phyloP scores from a whole-genome alignment of 306 rosid species.

The Vigna mungo region DNA sequence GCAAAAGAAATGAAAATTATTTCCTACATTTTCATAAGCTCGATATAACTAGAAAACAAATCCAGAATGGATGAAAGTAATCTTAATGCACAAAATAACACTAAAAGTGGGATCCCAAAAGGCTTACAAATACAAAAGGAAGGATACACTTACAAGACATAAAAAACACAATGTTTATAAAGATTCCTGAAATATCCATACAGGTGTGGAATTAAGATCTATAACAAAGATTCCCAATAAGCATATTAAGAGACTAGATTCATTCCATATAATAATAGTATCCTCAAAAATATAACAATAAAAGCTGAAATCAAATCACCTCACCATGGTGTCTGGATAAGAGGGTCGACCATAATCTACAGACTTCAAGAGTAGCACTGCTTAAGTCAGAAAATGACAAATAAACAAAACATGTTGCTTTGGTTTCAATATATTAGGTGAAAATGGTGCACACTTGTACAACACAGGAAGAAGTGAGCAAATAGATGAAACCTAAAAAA shows the following conservation, averaged over 20 bases:
- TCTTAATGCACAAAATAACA: no score
- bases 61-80: conserved; percentile 36
- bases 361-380: conserved; percentile 99
- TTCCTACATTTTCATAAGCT: conserved; percentile 36
- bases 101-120: no score
- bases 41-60: conserved; percentile 36
- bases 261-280: conserved; percentile 10
- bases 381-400: conserved; percentile 93
- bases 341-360: conserved; percentile 99
- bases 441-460: conserved; percentile 34
- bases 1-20: conserved; percentile 20
- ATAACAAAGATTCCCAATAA: conserved; percentile 28
- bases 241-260: conserved; percentile 27
- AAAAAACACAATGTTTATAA: conserved; percentile 29
- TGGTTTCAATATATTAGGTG: conserved; percentile 45
- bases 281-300: conserved; percentile 35
- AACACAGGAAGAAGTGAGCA: conserved; percentile 2
- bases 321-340: conserved; percentile 79
- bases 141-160: background rate
- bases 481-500: background rate
- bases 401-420: conserved; percentile 73
- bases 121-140: no score
- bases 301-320: conserved; percentile 59
- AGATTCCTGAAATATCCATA: conserved; percentile 37
- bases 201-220: conserved; percentile 31